These are phyloP conservation scores for Mycosphaerella sp. DNA, from an alignment of 2,329 filamentous ascomycete genomes.

Conservation along the genomic window DNA sequence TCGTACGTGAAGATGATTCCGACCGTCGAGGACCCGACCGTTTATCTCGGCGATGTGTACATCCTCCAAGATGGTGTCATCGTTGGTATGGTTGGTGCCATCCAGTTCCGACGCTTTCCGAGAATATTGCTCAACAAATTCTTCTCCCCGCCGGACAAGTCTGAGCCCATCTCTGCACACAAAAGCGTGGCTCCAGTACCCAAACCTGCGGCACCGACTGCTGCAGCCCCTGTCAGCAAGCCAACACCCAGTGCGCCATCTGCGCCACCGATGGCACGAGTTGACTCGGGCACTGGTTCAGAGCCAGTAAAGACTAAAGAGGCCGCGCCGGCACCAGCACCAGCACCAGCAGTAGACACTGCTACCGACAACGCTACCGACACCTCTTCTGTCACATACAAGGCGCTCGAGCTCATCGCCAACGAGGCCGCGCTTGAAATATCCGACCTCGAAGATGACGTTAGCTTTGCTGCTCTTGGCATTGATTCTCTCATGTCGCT, in stretches of 20 bases:
- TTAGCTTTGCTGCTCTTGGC: conserved; percentile 31
- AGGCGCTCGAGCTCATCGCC: background rate
- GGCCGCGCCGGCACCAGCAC: background rate
- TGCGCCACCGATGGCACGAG: background rate
- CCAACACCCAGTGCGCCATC: background rate
- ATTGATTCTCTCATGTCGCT: conserved; percentile 37
- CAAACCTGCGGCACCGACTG: background rate
- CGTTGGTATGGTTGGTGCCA: conserved; percentile 20
- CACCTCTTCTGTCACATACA: background rate
- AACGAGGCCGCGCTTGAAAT: conserved; percentile 52
- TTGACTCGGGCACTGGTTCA: background rate
- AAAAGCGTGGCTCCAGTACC: conserved; percentile 38
- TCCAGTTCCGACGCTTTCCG: conserved; percentile 59
- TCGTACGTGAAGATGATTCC: conserved; percentile 31
- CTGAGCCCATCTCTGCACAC: conserved; percentile 51
- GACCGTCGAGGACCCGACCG: conserved; percentile 26
- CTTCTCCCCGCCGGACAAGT: conserved; percentile 58
- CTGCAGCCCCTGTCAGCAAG: background rate
- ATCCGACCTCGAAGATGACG: conserved; percentile 35
- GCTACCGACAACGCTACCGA: background rate
- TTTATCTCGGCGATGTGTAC: conserved; percentile 24
- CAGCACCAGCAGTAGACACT: background rate
- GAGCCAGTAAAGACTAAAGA: background rate
- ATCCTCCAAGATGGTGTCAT: conserved; percentile 20
- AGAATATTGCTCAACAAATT: conserved; percentile 60